phyloP scores from a whole-genome alignment of 768 basidiomycete genomes.

The Mycena floridula region DNA sequence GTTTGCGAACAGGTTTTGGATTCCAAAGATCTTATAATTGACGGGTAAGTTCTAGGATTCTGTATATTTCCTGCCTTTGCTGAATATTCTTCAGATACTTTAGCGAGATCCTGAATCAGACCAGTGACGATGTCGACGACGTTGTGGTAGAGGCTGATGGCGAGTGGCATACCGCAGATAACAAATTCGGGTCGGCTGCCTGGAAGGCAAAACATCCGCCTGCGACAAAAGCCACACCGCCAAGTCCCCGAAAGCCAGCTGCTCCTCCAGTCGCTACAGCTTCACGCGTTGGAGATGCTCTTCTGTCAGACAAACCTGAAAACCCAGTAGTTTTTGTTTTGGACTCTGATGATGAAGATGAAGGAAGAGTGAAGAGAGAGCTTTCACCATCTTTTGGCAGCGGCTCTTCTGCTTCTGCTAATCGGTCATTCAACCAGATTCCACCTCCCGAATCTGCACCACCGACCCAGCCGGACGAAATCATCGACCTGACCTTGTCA shows the following conservation, averaged over 20 bases:
- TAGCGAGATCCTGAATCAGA: constrained; percentile 73
- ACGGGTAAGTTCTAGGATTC: constrained; percentile 56
- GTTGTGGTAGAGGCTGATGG: constrained; percentile 93
- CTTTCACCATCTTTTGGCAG: constrained; percentile 60
- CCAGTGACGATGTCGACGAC: constrained; percentile 79
- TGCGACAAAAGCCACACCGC: constrained; percentile 12
- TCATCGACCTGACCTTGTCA: constrained; percentile 84
- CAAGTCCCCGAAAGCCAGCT: constrained; percentile 28
- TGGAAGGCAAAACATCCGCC: constrained; percentile 62
- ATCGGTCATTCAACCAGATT: constrained; percentile 19
- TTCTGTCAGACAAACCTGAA: constrained; percentile 39
- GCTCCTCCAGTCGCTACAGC: constrained; percentile 12
- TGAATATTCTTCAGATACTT: constrained; percentile 64
- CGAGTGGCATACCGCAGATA: constrained; percentile 91
- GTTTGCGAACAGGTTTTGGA: constrained; percentile 81
- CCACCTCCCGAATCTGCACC: no score
- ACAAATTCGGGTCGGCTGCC: constrained; percentile 67
- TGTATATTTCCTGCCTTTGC: not conserved
- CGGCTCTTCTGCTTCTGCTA: constrained; percentile 32
- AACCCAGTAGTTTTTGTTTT: constrained; percentile 57
- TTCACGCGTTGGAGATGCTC: constrained; percentile 14
- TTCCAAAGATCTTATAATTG: constrained; percentile 79
- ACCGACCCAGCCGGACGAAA: constrained; percentile 35
- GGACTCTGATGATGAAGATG: constrained; percentile 77
- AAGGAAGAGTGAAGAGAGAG: constrained; percentile 70